These are phyloP conservation scores for Cladosporium velox DNA, from an alignment of 2,329 filamentous ascomycete species.

Conservation along the genomic window DNA sequence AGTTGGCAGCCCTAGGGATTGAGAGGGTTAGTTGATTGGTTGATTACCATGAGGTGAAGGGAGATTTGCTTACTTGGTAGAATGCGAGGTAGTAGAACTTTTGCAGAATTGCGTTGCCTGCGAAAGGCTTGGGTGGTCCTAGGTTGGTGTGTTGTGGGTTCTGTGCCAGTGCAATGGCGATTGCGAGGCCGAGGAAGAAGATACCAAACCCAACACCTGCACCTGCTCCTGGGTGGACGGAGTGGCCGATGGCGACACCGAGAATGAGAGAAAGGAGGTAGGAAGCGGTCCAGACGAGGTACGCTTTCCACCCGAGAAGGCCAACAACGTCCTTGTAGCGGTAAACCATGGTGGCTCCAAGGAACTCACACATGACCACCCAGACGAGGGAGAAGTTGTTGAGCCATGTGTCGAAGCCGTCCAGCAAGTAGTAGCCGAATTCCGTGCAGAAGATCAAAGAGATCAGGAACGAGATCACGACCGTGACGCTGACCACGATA, in stretches of 20 bases:
- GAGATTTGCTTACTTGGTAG: conserved; percentile 54
- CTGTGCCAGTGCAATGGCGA: conserved; percentile 45
- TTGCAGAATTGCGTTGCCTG: conserved; percentile 39
- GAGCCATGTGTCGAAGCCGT: conserved; percentile 58
- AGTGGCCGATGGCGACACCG: conserved; percentile 55
- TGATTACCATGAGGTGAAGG: no score
- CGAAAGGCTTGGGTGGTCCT: conserved; percentile 47
- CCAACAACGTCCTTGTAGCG: conserved; percentile 52
- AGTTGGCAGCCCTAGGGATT: conserved; percentile 56
- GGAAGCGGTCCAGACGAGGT: conserved; percentile 51
- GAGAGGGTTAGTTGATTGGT: neutral
- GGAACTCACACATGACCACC: conserved; percentile 56
- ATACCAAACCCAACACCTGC: conserved; percentile 54
- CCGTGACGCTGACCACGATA: conserved; percentile 43
- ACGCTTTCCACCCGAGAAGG: conserved; percentile 48
- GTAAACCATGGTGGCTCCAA: conserved; percentile 56
- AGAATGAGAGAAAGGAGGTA: conserved; percentile 57
- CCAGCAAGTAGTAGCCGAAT: conserved; percentile 58
- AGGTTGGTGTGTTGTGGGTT: conserved; percentile 40
- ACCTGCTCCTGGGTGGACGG: conserved; percentile 27
- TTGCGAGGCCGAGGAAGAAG: conserved; percentile 46
- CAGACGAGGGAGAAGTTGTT: conserved; percentile 59
- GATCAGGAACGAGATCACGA: conserved; percentile 54
- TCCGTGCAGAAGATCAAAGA: conserved; percentile 60
- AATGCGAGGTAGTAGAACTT: conserved; percentile 58